phyloP scores from a whole-genome alignment of 805 yeast genomes.

The Ogataea pini region DNA sequence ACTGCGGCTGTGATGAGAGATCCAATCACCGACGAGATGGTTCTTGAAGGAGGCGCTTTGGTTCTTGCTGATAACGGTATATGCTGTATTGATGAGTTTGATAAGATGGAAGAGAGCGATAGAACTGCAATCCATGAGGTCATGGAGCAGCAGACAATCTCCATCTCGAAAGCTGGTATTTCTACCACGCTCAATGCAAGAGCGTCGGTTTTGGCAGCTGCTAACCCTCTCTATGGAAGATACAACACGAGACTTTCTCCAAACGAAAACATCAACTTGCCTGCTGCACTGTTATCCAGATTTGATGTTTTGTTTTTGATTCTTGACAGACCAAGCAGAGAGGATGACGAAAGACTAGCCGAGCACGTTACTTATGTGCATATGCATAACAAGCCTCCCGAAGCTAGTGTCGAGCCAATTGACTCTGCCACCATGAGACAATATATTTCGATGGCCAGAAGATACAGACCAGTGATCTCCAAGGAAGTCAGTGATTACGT shows the following conservation, averaged over 20 bases:
- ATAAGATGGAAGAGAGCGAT: conserved; percentile 96
- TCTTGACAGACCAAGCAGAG: conserved; percentile 79
- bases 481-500: conserved; percentile 83
- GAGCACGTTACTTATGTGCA: conserved; percentile 95
- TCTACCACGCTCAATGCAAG: conserved; percentile 95
- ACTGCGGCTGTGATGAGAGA: conserved; percentile 99
- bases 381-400: conserved; percentile 88
- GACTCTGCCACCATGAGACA: conserved; percentile 82
- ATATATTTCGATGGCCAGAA: conserved; percentile 82
- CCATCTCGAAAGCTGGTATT: conserved; percentile 96
- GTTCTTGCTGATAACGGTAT: conserved; percentile 97
- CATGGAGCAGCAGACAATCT: conserved; percentile 98
- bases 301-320: conserved; percentile 88
- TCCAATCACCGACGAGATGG: conserved; percentile 98
- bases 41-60: conserved; percentile 96
- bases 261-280: conserved; percentile 91
- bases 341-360: conserved; percentile 82
- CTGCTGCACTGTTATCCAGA: conserved; percentile 94
- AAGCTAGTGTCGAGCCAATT: conserved; percentile 69
- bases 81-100: conserved; percentile 98
- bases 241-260: conserved; percentile 90
- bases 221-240: conserved; percentile 96
- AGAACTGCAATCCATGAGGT: conserved; percentile 98
- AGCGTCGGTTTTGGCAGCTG: conserved; percentile 94
- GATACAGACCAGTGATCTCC: conserved; percentile 82